A percentile compares a stretch with the other conserved stretches of the same genome.
These are phyloP conservation scores for Pleurotus citrinopileatus DNA, from an alignment of 768 basidiomycete species.

Conservation along the genomic window DNA sequence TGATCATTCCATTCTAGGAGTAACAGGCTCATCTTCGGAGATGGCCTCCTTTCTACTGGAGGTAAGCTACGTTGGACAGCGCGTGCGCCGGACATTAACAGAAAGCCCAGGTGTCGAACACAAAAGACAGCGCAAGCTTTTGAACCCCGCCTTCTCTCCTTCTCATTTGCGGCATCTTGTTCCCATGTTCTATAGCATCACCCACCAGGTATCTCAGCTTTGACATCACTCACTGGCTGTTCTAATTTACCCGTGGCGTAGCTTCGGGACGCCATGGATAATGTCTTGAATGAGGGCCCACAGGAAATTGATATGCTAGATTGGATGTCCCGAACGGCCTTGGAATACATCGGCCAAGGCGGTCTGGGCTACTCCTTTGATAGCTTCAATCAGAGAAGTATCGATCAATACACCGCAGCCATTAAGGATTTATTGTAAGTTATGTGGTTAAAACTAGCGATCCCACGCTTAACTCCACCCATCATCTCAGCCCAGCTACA, in stretches of 20 bases:
- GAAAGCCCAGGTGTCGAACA: conserved; percentile 34
- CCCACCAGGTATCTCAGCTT: conserved; percentile 22
- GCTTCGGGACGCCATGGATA: conserved; percentile 23
- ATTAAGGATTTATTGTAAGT: conserved; percentile 30
- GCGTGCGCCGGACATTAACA: neutral
- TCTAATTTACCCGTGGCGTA: conserved; percentile 11
- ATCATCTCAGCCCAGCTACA: conserved; percentile 14
- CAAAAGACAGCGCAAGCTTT: conserved; percentile 38
- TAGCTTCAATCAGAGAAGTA: conserved; percentile 26
- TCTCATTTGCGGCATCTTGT: conserved; percentile 36
- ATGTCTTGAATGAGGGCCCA: conserved; percentile 24
- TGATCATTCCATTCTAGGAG: neutral
- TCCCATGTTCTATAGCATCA: conserved; percentile 30
- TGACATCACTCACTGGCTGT: neutral
- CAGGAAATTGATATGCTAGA: conserved; percentile 32
- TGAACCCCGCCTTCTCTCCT: conserved; percentile 42
- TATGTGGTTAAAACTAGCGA: neutral
- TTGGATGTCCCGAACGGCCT: conserved; percentile 39
- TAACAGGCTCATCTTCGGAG: conserved; percentile 17
- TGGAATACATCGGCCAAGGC: conserved; percentile 48
- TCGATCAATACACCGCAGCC: conserved; percentile 29
- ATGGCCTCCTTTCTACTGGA: conserved; percentile 16
- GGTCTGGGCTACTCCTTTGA: conserved; percentile 46
- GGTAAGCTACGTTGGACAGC: conserved; percentile 5
- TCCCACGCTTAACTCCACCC: neutral